phyloP scores from a whole-genome alignment of 2,329 filamentous ascomycete genomes.

The Chaetothyriales sp. region DNA sequence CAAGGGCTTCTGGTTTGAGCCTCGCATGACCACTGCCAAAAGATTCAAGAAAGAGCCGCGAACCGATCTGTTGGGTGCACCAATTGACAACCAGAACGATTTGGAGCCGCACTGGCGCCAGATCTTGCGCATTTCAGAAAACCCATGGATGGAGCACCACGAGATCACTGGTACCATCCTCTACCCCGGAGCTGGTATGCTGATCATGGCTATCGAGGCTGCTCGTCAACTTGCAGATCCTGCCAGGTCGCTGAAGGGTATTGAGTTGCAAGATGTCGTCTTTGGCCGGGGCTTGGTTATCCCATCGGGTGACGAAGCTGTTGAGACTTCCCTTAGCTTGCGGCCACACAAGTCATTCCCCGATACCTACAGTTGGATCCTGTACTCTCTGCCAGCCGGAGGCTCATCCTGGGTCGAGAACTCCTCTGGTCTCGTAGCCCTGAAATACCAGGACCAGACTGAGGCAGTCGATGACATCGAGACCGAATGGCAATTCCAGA shows the following conservation, averaged over 20 bases:
- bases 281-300: slow-evolving; percentile 7
- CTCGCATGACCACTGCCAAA: slow-evolving; percentile 28
- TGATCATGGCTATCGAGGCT: slow-evolving; percentile 23
- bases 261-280: slow-evolving; percentile 8
- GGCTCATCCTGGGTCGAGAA: slow-evolving; percentile 2
- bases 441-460: slow-evolving; percentile 1
- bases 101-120: slow-evolving; percentile 21
- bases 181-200: slow-evolving; percentile 22
- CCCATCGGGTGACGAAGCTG: slow-evolving; percentile 4
- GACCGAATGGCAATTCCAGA: background rate
- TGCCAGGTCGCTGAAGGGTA: background rate
- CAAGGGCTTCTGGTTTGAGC: slow-evolving; percentile 31
- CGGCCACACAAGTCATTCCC: slow-evolving; percentile 4
- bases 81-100: slow-evolving; percentile 4
- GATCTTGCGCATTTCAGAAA: slow-evolving; percentile 17
- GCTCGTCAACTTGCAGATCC: slow-evolving; percentile 1
- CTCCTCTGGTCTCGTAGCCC: slow-evolving; percentile 1
- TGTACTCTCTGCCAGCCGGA: slow-evolving; percentile 1
- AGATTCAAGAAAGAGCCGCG: slow-evolving; percentile 25
- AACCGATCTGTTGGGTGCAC: slow-evolving; percentile 19
- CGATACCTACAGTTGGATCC: slow-evolving; percentile 1
- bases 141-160: slow-evolving; percentile 23
- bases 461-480: slow-evolving; percentile 2
- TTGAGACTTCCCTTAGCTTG: slow-evolving; percentile 9
- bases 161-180: slow-evolving; percentile 14